Evolutionary conservation across 2,329 filamentous ascomycete genomes (phyloP).

Genomic region (Botrytis fabae): DNA sequence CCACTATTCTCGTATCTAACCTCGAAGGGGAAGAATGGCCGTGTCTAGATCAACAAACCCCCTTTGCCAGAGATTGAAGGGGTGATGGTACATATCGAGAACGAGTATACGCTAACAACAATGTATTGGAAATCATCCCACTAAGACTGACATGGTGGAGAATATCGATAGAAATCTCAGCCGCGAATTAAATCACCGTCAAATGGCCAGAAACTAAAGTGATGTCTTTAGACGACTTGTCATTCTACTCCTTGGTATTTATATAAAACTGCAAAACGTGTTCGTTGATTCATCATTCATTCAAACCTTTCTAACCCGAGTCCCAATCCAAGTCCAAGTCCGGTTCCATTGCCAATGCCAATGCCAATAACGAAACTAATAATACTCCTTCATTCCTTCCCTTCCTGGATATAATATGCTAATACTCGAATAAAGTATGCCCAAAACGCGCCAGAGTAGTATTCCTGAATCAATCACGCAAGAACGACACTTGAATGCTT

Average conservation of each 20-base stretch:
- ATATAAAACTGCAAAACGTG: not conserved
- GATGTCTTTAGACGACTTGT: not conserved
- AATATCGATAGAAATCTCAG: too few species aligned
- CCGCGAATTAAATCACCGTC: not conserved
- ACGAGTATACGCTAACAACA: not conserved
- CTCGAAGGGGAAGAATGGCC: not conserved
- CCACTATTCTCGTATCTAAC: not conserved
- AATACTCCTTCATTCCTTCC: conserved; percentile 3
- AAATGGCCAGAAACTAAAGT: not conserved
- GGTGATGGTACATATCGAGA: not conserved
- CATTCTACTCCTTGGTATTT: conserved; percentile 1
- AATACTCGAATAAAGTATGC: not conserved
- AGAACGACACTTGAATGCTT: not conserved
- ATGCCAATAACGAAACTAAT: not conserved
- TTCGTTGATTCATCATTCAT: conserved; percentile 13
- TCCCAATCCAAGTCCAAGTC: not conserved
- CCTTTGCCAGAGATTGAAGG: not conserved
- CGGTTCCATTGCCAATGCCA: not conserved
- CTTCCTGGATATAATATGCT: conserved; percentile 19
- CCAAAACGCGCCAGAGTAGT: conserved; percentile 12
- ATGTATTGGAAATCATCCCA: not conserved
- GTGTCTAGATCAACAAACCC: not conserved
- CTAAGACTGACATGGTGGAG: not conserved
- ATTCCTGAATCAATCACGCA: not conserved
- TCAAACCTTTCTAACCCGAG: not conserved